Evolutionary conservation across 2,329 filamentous ascomycete species (phyloP).

Genomic region (Myriangium duriaei): DNA sequence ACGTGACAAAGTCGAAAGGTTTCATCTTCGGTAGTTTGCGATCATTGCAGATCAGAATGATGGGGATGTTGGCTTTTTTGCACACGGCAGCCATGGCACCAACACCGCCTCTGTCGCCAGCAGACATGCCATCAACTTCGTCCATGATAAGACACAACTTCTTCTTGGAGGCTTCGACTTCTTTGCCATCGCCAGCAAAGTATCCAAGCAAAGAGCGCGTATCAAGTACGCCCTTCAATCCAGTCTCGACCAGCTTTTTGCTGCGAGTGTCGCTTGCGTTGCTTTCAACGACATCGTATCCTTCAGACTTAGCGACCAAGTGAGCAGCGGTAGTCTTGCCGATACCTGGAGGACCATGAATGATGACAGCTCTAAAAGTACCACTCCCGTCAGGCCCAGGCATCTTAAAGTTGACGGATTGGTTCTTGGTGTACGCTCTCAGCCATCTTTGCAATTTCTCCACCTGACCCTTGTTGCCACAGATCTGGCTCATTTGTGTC

Average conservation of each 20-base stretch:
- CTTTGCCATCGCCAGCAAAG: constrained; percentile 73
- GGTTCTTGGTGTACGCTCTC: constrained; percentile 63
- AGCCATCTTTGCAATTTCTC: constrained; percentile 87
- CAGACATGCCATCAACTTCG: constrained; percentile 97
- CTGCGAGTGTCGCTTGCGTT: constrained; percentile 94
- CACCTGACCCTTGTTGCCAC: constrained; percentile 82
- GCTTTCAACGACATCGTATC: constrained; percentile 85
- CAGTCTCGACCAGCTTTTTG: constrained; percentile 85
- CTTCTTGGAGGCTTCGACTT: constrained; percentile 69
- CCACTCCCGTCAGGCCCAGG: constrained; percentile 77
- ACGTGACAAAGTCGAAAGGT: constrained; percentile 79
- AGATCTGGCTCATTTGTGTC: constrained; percentile 72
- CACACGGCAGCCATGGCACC: constrained; percentile 88
- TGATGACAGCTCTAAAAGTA: constrained; percentile 75
- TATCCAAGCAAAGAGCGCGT: constrained; percentile 87
- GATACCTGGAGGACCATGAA: constrained; percentile 90
- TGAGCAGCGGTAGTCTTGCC: constrained; percentile 97
- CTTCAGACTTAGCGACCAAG: constrained; percentile 81
- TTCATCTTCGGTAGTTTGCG: constrained; percentile 92
- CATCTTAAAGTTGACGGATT: constrained; percentile 69
- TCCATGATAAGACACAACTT: constrained; percentile 97
- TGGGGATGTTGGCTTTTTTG: constrained; percentile 85
- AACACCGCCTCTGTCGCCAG: constrained; percentile 88
- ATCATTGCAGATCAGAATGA: constrained; percentile 98
- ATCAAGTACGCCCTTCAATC: constrained; percentile 80